Evolutionary conservation across 169 alveolate species (phyloP), one percentile per base, ranked within the genome.

Genomic region (Eimeria sp.): DNA sequence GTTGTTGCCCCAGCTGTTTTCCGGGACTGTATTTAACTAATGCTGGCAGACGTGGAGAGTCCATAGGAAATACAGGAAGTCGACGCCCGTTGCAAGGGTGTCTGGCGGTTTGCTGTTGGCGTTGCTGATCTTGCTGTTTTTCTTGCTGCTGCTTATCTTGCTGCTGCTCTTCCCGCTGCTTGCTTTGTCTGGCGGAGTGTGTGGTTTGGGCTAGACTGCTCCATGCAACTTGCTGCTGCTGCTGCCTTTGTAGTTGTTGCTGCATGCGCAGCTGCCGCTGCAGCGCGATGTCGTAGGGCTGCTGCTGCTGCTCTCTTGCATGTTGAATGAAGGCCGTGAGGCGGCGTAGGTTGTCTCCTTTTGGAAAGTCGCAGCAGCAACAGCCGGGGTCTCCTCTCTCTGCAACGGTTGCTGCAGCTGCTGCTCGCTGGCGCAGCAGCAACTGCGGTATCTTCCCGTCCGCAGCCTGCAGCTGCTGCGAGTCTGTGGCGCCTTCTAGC

Each of bases 391-490:
- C 92, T 25, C 65, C 92, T 11, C 40, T 40, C 65, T 54, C 78
- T 7, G 84, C 49, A 45, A 25, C 72, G 51, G 94, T 88, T 88
- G 82, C 94, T 65, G 94, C 94, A 47, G 94, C 94, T 47, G 94
- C 86, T 67, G 94, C 94, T 20, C 94, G 70, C 70, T 88, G 86
- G 43, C 94, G 65, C 84, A 67, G 70, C 94, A 67, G 72, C 63
- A 88, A 22, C 70, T 61, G 94, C 11, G 94, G 84, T 16, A 72
- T 88, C 63, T 88, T 47, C 34, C 84, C 84, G 13, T 54, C 63
- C 7, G 84, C 34, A 43, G 84, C 43, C 61, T 40, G 51, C 84
- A 47, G 54, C 82, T 51, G 91, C 58, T 54, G 47, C 72, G 18
- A 14, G 30, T 40, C 70, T 11, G 45, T 3, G 54, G 40, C 45